Base-by-base conservation (phyloP, 805 yeast species). In the Suhomyces pyralidae region DNA sequence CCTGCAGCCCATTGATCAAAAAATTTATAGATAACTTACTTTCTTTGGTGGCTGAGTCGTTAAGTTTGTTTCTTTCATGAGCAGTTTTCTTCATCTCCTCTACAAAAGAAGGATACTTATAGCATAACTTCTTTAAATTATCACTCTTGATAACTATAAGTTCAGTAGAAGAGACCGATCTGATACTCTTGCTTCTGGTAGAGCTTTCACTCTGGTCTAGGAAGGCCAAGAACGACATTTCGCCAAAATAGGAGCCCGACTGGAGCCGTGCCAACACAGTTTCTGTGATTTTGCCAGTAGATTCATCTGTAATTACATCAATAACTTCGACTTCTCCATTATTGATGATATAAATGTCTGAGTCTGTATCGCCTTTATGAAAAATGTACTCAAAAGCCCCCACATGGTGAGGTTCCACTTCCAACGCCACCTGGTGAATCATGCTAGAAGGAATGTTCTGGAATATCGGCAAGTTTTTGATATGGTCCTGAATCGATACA, bases 311-410 rank as follows among this genome's bases (percentile, higher is more conserved):
- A 25, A 40, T 26, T 34, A 48, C 48, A 51, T 69, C 82, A 7
- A 86, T 53, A 0, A 86, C 89, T 63, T 88, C 92, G 5, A 86
- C 88, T 58, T 82, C 85, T 8, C 94, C 94, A 57, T 72, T 76
- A 7, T 84, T 80, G 24, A 87, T 78, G 60, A 87, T 85, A 63
- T 78, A 87, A 25, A 88, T 82, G 56, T 86, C 90, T 24, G 83
- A 73, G 5, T 87, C 88, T 1, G 60, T 51, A 48, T 82, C 85
- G 40, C 85, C 85, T 60, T 85, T 83, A 44, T 73, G 74, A 54
- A 86, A 78, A 43, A 87, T 78, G 58, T 76, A 79, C 58, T 85
- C 84, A 69, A 82, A 84, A 1, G 89, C 81, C 20, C 75, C 73
- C 58, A 67, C 79, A 54, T 74, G 67, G 49, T 70, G 61, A 14